These are phyloP conservation scores for Ogataea polymorpha DNA, from an alignment of 805 yeast genomes.

Conservation along the genomic window DNA sequence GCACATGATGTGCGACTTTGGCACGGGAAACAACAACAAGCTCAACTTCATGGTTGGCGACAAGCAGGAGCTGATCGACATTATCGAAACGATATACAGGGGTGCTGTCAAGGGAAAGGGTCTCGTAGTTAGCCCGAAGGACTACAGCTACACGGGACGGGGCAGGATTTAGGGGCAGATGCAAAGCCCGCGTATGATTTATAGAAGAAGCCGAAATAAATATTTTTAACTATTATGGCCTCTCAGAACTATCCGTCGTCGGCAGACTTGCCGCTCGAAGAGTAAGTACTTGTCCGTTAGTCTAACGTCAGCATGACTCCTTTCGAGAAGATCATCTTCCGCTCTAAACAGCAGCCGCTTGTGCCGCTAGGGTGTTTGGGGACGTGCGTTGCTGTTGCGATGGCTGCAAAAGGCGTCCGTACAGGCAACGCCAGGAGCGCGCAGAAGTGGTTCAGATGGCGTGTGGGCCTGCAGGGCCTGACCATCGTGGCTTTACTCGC, in stretches of 20 bases:
- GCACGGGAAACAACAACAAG: slow-evolving; percentile 96
- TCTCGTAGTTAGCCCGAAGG: slow-evolving; percentile 78
- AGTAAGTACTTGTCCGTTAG: slow-evolving; percentile 38
- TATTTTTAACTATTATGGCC: slow-evolving; percentile 26
- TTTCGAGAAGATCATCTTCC: slow-evolving; percentile 53
- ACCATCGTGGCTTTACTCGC: slow-evolving; percentile 79
- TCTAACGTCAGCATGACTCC: slow-evolving; percentile 43
- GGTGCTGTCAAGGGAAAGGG: slow-evolving; percentile 95
- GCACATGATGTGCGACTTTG: slow-evolving; percentile 98
- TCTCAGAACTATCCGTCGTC: slow-evolving; percentile 47
- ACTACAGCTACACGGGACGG: slow-evolving; percentile 44
- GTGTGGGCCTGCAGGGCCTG: slow-evolving; percentile 82
- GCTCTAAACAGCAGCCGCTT: slow-evolving; percentile 81
- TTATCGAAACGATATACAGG: slow-evolving; percentile 81
- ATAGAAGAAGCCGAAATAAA: background rate
- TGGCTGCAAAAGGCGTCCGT: slow-evolving; percentile 75
- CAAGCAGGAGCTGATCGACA: slow-evolving; percentile 87
- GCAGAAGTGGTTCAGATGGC: slow-evolving; percentile 83
- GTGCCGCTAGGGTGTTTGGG: slow-evolving; percentile 81
- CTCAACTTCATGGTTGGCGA: slow-evolving; percentile 75
- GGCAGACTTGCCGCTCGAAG: slow-evolving; percentile 44
- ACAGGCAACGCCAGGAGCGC: slow-evolving; percentile 72
- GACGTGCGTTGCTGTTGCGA: slow-evolving; percentile 74
- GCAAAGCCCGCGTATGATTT: background rate
- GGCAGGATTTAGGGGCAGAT: slow-evolving; percentile 2